A percentile compares a stretch with the other conserved stretches of the same genome.
These are phyloP conservation scores for Erigeron canadensis DNA, from an alignment of 129 eudicot genomes.

Conservation along the genomic window DNA sequence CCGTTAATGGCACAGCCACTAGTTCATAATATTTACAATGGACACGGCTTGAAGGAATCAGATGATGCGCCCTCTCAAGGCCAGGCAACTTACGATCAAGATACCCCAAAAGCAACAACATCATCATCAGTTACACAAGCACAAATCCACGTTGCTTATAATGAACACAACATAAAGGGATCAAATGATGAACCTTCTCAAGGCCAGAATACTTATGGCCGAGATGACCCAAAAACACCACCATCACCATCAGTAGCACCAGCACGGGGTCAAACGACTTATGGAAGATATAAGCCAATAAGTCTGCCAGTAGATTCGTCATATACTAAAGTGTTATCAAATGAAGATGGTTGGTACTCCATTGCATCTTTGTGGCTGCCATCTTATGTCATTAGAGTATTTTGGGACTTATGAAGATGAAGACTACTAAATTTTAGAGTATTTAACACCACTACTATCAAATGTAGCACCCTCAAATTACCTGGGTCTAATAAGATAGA, in stretches of 20 bases:
- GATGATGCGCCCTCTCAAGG: no score
- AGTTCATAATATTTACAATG: no score
- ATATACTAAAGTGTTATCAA: not conserved
- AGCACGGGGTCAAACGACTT: not conserved
- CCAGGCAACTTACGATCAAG: no score
- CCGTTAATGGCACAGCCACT: not conserved
- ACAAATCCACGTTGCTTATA: no score
- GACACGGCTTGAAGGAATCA: no score
- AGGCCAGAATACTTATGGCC: not conserved
- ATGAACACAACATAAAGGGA: no score
- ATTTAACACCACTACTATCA: no score
- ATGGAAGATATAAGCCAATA: conserved; percentile 1
- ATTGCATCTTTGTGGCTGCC: not conserved
- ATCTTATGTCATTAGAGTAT: not conserved
- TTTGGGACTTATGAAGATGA: not conserved
- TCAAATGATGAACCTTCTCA: not conserved
- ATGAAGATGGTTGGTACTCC: not conserved
- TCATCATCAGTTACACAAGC: no score
- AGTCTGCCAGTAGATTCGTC: not conserved
- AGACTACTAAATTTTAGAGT: no score
- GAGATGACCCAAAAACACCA: conserved; percentile 21
- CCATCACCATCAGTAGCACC: conserved; percentile 8
- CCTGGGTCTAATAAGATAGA: no score
- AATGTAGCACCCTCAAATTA: no score
- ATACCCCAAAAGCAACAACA: no score